These are phyloP conservation scores for Penicillium nucicola DNA, from an alignment of 495 filamentous ascomycete genomes.

Conservation along the genomic window DNA sequence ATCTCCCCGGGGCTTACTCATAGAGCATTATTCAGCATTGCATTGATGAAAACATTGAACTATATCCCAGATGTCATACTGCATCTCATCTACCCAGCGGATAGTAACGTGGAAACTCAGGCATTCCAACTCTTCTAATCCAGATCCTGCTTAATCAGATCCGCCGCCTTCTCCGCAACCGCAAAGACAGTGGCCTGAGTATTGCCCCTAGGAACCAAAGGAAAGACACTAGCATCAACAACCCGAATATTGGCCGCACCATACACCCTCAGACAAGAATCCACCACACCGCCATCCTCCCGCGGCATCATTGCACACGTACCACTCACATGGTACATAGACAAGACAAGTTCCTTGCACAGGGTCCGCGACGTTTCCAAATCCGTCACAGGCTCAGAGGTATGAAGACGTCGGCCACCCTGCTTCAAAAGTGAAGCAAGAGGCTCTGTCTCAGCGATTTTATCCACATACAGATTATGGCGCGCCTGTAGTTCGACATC, in stretches of 20 bases:
- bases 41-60: no score
- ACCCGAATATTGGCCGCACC: conserved; percentile 45
- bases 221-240: conserved; percentile 53
- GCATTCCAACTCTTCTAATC: no score
- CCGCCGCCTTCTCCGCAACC: conserved; percentile 53
- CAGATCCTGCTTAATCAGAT: conserved; percentile 43
- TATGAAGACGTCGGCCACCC: conserved; percentile 18
- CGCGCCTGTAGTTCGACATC: conserved; percentile 48
- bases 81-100: no score
- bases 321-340: conserved; percentile 38
- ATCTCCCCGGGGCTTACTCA: no score
- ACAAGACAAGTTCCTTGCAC: conserved; percentile 6
- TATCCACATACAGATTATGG: conserved; percentile 42
- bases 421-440: conserved; percentile 32
- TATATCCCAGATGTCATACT: no score
- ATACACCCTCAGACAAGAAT: conserved; percentile 41
- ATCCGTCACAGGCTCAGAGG: not conserved
- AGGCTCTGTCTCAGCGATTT: conserved; percentile 37
- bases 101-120: no score
- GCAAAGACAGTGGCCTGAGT: conserved; percentile 50
- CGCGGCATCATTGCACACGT: conserved; percentile 50
- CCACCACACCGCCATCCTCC: conserved; percentile 44
- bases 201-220: conserved; percentile 43
- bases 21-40: no score
- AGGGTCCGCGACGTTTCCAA: conserved; percentile 10